Conservation (phyloP, 495 filamentous ascomycete genomes). For the Trichoderma parareesei region DNA sequence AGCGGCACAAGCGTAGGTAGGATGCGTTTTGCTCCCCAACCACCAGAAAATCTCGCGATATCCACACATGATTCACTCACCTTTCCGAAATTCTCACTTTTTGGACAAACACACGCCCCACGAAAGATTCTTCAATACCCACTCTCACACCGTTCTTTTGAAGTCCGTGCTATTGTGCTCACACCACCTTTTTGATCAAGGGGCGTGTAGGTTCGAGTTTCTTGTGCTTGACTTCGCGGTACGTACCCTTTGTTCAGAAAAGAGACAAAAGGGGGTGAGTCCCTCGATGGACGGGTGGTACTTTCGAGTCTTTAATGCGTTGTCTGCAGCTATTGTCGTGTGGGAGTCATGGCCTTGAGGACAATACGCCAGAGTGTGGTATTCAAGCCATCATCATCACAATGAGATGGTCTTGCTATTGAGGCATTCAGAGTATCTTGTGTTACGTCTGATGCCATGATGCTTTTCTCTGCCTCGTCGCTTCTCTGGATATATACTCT, state of each 20-base stretch:
- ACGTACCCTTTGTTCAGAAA: background rate
- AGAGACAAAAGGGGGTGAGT: background rate
- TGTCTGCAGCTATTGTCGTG: background rate
- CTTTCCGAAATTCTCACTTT: too few relatives aligned
- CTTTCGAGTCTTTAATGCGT: too few relatives aligned
- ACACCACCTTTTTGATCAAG: background rate
- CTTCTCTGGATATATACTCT: background rate
- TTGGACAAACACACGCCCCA: too few relatives aligned
- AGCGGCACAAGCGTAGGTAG: too few relatives aligned
- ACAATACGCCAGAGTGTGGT: background rate
- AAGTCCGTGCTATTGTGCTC: background rate
- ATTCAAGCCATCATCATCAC: background rate
- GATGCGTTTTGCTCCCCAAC: too few relatives aligned
- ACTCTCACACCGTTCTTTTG: background rate
- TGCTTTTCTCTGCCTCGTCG: background rate
- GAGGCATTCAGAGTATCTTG: background rate
- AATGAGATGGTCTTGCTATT: background rate
- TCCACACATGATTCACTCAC: too few relatives aligned
- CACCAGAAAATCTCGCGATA: too few relatives aligned
- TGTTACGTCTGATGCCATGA: background rate
- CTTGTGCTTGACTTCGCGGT: background rate
- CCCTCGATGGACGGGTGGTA: background rate
- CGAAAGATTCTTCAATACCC: too few relatives aligned
- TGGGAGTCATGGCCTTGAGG: background rate
- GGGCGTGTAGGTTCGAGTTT: background rate